phyloP scores from a whole-genome alignment of 2,329 filamentous ascomycete genomes.

The Sclerotinia sclerotiorum region DNA sequence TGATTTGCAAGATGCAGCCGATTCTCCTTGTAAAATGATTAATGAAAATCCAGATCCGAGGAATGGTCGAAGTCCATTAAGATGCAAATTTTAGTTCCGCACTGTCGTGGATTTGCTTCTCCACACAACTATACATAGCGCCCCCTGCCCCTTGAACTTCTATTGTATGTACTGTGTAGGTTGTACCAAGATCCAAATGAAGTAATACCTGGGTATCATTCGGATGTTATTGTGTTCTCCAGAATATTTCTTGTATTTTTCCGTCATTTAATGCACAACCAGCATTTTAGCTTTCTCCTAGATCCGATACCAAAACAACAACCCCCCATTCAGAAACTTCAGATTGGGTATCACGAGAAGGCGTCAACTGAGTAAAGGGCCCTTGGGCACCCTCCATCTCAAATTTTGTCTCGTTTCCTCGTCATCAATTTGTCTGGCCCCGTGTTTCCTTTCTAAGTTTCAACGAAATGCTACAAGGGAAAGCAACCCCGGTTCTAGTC shows the following conservation, averaged over 20 bases:
- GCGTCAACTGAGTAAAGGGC: not conserved
- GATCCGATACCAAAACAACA: conserved; percentile 10
- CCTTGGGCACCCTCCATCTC: conserved; percentile 7
- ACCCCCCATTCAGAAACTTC: conserved; percentile 1
- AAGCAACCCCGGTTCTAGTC: conserved; percentile 16
- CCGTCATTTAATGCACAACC: conserved; percentile 3
- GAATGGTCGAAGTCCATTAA: conserved; percentile 1
- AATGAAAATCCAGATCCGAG: conserved; percentile 13
- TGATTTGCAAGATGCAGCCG: conserved; percentile 20
- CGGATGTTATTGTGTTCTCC: conserved; percentile 13
- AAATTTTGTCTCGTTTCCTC: conserved; percentile 1
- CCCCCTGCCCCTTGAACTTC: conserved; percentile 6
- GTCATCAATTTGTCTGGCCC: conserved; percentile 6
- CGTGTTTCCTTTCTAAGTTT: conserved; percentile 3
- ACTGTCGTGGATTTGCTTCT: conserved; percentile 20
- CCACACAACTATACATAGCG: conserved; percentile 2
- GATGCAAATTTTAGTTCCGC: conserved; percentile 16
- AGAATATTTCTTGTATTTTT: conserved; percentile 2
- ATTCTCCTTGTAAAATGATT: conserved; percentile 11
- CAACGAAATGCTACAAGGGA: conserved; percentile 8
- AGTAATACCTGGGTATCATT: conserved; percentile 20
- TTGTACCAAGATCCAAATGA: conserved; percentile 12
- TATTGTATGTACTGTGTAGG: conserved; percentile 2
- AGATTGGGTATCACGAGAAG: conserved; percentile 13
- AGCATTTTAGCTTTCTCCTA: conserved; percentile 9